Conservation (phyloP, 2,329 filamentous ascomycete species). For the Penicillium sp. region DNA sequence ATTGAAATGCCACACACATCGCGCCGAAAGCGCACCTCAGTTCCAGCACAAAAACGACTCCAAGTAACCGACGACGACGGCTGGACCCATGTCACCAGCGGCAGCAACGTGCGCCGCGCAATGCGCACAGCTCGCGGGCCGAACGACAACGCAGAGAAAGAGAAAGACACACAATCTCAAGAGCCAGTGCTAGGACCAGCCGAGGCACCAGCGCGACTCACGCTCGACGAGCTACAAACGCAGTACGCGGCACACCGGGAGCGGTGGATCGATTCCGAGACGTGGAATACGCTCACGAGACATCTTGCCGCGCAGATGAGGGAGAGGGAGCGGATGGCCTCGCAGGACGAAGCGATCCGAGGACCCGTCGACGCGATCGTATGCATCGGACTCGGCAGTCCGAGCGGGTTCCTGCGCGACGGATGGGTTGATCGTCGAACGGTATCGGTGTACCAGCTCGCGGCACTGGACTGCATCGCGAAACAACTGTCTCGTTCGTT, state of each 20-base stretch:
- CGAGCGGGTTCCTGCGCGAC: constrained; percentile 42
- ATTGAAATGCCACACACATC: constrained; percentile 33
- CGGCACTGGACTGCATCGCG: constrained; percentile 34
- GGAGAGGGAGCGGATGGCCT: not conserved
- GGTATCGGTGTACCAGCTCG: constrained; percentile 44
- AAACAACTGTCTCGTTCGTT: constrained; percentile 26
- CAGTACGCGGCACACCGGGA: constrained; percentile 31
- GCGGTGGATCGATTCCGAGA: constrained; percentile 31
- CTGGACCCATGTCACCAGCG: constrained; percentile 46
- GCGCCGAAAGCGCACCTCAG: constrained; percentile 26
- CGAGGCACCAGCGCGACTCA: constrained; percentile 36
- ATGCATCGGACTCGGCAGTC: constrained; percentile 43
- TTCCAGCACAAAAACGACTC: constrained; percentile 31
- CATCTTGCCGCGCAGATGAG: constrained; percentile 4
- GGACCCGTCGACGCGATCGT: constrained; percentile 30
- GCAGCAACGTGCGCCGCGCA: constrained; percentile 27
- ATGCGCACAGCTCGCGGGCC: constrained; percentile 8
- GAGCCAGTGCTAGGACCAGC: constrained; percentile 29
- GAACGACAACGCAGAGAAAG: not conserved
- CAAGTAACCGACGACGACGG: constrained; percentile 41
- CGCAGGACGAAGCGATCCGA: not conserved
- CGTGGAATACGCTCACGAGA: constrained; percentile 24
- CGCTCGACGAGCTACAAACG: constrained; percentile 28
- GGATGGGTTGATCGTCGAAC: constrained; percentile 43
- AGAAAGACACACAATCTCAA: not conserved